Evolutionary conservation across 2,329 filamentous ascomycete genomes (phyloP).

Genomic region (Venturia aucupariae): DNA sequence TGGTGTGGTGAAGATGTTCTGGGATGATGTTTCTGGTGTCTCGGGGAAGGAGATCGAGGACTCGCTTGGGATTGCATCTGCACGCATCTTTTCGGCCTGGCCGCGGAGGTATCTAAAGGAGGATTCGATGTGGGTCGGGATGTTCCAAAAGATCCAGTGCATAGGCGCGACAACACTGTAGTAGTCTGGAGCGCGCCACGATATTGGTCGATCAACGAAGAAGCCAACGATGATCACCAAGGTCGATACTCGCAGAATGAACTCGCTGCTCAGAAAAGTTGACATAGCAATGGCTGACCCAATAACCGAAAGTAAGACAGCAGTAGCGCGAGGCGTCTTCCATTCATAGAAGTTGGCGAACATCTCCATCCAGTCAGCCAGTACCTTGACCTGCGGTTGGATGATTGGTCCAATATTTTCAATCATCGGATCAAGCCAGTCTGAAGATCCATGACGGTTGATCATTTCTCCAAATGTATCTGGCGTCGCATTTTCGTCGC

Average conservation of each 20-base stretch:
- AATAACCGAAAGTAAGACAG: not conserved
- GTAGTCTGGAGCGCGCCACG: conserved; percentile 2
- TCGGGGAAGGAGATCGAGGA: not conserved
- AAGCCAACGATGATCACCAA: conserved; percentile 1
- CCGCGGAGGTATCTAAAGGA: conserved; percentile 3
- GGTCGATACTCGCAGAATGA: not conserved
- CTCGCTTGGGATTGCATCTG: not conserved
- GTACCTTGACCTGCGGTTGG: not conserved
- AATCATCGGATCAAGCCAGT: conserved; percentile 11
- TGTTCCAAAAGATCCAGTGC: conserved; percentile 9
- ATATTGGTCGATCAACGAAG: conserved; percentile 4
- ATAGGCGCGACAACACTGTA: conserved; percentile 1
- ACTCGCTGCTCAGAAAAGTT: not conserved
- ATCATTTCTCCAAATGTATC: conserved; percentile 10
- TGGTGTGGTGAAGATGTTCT: not conserved
- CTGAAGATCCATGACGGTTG: not conserved
- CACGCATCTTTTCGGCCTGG: conserved; percentile 2
- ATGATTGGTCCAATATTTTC: conserved; percentile 3
- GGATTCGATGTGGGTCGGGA: conserved; percentile 5
- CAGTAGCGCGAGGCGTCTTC: conserved; percentile 1
- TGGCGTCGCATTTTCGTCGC: not conserved
- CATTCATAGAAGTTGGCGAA: conserved; percentile 4
- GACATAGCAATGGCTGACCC: not conserved
- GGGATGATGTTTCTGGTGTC: not conserved
- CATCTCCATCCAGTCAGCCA: conserved; percentile 8